These are phyloP conservation scores for Neurospora pannonica DNA, from an alignment of 495 filamentous ascomycete species.

Conservation along the genomic window DNA sequence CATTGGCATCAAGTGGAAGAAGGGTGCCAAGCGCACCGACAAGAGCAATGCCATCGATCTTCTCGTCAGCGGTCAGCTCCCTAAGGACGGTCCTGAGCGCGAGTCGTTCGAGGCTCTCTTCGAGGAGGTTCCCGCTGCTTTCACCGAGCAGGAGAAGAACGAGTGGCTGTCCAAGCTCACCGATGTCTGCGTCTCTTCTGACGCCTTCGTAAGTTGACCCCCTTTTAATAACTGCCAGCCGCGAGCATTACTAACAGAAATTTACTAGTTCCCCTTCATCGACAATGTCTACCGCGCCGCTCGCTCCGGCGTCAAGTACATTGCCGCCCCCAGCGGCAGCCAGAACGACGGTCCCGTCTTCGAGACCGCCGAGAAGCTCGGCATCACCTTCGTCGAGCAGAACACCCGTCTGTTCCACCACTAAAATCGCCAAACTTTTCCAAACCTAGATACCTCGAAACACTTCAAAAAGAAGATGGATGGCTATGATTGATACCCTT, in stretches of 20 bases:
- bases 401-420: slow-evolving; percentile 83
- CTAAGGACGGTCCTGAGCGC: slow-evolving; percentile 68
- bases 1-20: slow-evolving; percentile 87
- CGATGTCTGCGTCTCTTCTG: slow-evolving; percentile 79
- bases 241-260: slow-evolving; percentile 7
- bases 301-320: slow-evolving; percentile 86
- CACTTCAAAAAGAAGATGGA: not conserved
- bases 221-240: not conserved
- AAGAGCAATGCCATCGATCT: slow-evolving; percentile 98
- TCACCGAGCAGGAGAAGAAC: slow-evolving; percentile 74
- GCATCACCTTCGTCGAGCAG: slow-evolving; percentile 87
- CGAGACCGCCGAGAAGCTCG: slow-evolving; percentile 84
- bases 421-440: slow-evolving; percentile 29
- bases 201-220: slow-evolving; percentile 75
- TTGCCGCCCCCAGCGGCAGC: slow-evolving; percentile 86
- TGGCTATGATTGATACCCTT: not conserved
- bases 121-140: slow-evolving; percentile 76
- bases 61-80: slow-evolving; percentile 80
- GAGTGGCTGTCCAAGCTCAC: slow-evolving; percentile 72
- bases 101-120: slow-evolving; percentile 82
- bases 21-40: slow-evolving; percentile 88
- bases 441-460: not conserved
- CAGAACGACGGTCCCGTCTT: slow-evolving; percentile 87
- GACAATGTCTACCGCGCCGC: slow-evolving; percentile 92
- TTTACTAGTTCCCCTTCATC: slow-evolving; percentile 79